A percentile compares a stretch with the other conserved stretches of the same genome.
These are phyloP conservation scores for Arthrobotrys sinensis DNA, from an alignment of 2,329 filamentous ascomycete genomes.

Conservation along the genomic window DNA sequence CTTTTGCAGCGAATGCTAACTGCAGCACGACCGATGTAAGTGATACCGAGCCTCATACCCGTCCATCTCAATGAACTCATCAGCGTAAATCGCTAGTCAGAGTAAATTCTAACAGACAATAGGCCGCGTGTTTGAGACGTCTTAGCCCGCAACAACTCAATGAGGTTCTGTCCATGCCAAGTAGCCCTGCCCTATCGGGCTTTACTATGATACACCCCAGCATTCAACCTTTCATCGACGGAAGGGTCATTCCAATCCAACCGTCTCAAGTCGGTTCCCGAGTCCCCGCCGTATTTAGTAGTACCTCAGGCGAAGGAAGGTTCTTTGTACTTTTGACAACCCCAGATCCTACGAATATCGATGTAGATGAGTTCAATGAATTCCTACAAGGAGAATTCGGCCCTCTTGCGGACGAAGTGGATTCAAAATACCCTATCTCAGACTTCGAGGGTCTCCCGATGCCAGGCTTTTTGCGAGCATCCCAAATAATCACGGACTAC, in stretches of 20 bases:
- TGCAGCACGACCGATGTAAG: conserved; percentile 42
- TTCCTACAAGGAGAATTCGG: conserved; percentile 32
- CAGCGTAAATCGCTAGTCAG: not conserved
- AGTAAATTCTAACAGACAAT: conserved; percentile 1
- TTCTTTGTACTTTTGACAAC: not conserved
- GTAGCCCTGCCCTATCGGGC: not conserved
- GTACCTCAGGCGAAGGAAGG: conserved; percentile 18
- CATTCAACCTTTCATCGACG: conserved; percentile 42
- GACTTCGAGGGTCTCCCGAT: conserved; percentile 2
- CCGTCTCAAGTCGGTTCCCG: conserved; percentile 33
- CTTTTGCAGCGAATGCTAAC: conserved; percentile 29
- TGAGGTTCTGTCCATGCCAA: not conserved
- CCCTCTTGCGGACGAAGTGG: conserved; percentile 19
- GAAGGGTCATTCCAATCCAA: conserved; percentile 42
- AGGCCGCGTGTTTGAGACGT: conserved; percentile 28
- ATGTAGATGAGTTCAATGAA: not conserved
- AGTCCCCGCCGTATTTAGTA: conserved; percentile 40
- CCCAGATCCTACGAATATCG: not conserved
- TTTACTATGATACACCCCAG: conserved; percentile 15
- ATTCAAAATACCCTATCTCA: conserved; percentile 32
- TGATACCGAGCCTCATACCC: not conserved
- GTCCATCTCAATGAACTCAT: not conserved
- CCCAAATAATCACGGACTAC: conserved; percentile 47
- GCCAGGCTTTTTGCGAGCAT: conserved; percentile 32
- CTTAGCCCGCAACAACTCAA: conserved; percentile 16